These are phyloP conservation scores for Aschersonia sp. DNA, from an alignment of 2,329 filamentous ascomycete species.

Conservation along the genomic window DNA sequence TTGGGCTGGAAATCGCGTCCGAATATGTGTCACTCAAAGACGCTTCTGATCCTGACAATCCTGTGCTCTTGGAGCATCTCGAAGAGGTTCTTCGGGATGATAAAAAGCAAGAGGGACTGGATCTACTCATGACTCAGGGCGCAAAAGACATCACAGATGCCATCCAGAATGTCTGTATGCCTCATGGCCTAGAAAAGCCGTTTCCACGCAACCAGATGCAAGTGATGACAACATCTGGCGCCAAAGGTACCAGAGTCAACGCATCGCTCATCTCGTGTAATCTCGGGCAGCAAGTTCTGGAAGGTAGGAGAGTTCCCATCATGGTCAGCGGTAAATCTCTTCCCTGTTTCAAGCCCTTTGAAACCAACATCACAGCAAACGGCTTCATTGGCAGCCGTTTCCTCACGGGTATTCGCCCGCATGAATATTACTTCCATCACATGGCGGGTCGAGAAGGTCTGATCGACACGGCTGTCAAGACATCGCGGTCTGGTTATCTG, in stretches of 20 bases:
- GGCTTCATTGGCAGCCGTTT: slow-evolving; percentile 94
- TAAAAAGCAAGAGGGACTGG: slow-evolving; percentile 78
- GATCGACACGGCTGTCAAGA: slow-evolving; percentile 98
- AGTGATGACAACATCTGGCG: slow-evolving; percentile 92
- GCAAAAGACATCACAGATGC: slow-evolving; percentile 58
- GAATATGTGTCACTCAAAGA: slow-evolving; percentile 78
- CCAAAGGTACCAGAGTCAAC: slow-evolving; percentile 86
- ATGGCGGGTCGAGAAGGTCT: slow-evolving; percentile 98
- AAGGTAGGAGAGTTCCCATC: slow-evolving; percentile 84
- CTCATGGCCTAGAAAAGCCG: slow-evolving; percentile 68
- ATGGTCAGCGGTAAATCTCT: slow-evolving; percentile 98
- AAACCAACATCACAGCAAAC: slow-evolving; percentile 77
- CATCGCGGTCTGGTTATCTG: slow-evolving; percentile 88
- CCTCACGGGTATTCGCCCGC: slow-evolving; percentile 91
- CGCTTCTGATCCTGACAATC: slow-evolving; percentile 46
- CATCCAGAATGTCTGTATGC: slow-evolving; percentile 69
- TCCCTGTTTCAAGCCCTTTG: slow-evolving; percentile 85
- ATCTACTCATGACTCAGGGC: slow-evolving; percentile 66
- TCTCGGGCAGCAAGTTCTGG: slow-evolving; percentile 87
- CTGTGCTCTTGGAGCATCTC: slow-evolving; percentile 61
- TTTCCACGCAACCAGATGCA: slow-evolving; percentile 99
- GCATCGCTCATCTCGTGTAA: slow-evolving; percentile 97
- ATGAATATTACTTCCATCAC: slow-evolving; percentile 98
- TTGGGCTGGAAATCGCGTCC: slow-evolving; percentile 69
- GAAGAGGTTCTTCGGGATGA: slow-evolving; percentile 89